Evolutionary conservation across 2,329 filamentous ascomycete species (phyloP).

Genomic region (Sporothrix schenckii): DNA sequence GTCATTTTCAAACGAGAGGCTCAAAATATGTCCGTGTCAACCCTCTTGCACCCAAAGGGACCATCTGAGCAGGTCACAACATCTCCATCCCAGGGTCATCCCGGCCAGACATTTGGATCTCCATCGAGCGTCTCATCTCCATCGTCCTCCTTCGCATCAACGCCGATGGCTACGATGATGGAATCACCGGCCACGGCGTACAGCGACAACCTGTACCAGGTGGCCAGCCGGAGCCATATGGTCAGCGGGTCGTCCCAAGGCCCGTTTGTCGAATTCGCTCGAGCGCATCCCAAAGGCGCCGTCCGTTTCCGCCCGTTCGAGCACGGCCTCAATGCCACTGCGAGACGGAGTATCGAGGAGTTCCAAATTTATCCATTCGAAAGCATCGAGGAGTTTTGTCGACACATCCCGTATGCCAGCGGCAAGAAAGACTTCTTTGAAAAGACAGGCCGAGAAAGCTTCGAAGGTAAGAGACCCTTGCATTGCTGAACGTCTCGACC

Average conservation of each 20-base stretch:
- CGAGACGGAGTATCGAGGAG: slow-evolving; percentile 60
- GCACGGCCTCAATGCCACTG: slow-evolving; percentile 56
- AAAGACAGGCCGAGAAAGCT: slow-evolving; percentile 84
- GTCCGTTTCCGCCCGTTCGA: slow-evolving; percentile 78
- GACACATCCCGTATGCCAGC: slow-evolving; percentile 91
- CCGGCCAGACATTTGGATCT: not conserved
- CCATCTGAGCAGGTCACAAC: slow-evolving; percentile 22
- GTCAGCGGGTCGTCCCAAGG: slow-evolving; percentile 5
- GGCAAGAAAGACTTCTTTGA: slow-evolving; percentile 86
- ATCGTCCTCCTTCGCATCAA: slow-evolving; percentile 8
- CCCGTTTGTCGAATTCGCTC: slow-evolving; percentile 32
- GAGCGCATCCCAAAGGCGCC: slow-evolving; percentile 56
- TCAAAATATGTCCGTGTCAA: slow-evolving; percentile 30
- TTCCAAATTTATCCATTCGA: slow-evolving; percentile 70
- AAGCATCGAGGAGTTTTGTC: slow-evolving; percentile 62
- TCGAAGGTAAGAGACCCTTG: slow-evolving; percentile 68
- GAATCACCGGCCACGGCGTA: slow-evolving; percentile 32
- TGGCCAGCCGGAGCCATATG: not conserved
- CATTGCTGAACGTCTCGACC: not conserved
- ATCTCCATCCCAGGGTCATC: slow-evolving; percentile 1
- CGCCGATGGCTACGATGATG: not conserved
- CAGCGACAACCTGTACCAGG: slow-evolving; percentile 27
- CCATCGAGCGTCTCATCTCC: not conserved
- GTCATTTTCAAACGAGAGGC: slow-evolving; percentile 4
- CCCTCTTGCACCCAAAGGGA: slow-evolving; percentile 25